A percentile compares a stretch with the other conserved stretches of the same genome.
Conservation (phyloP, 1,139 yeast species). For the Debaryomyces subglobosus region DNA sequence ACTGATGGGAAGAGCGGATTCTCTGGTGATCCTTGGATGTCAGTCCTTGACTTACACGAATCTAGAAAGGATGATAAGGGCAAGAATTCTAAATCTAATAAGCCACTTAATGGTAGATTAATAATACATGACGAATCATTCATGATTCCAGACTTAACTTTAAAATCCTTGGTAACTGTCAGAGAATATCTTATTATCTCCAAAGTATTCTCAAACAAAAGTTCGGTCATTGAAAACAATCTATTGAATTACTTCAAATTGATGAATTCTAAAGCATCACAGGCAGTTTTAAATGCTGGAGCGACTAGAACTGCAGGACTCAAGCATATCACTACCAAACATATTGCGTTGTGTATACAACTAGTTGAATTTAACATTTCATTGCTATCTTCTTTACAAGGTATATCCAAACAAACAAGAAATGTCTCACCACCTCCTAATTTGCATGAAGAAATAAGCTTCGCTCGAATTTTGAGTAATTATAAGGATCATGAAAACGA, state of each 20-base stretch:
- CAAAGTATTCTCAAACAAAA: slow-evolving; percentile 49
- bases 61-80: slow-evolving; percentile 12
- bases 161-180: slow-evolving; percentile 37
- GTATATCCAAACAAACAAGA: slow-evolving; percentile 17
- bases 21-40: slow-evolving; percentile 51
- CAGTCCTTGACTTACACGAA: slow-evolving; percentile 34
- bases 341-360: slow-evolving; percentile 71
- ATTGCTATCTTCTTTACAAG: slow-evolving; percentile 24
- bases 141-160: slow-evolving; percentile 47
- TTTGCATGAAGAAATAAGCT: slow-evolving; percentile 42
- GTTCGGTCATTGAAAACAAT: slow-evolving; percentile 39
- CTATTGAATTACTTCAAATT: slow-evolving; percentile 54
- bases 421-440: slow-evolving; percentile 9
- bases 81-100: slow-evolving; percentile 6
- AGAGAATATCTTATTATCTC: slow-evolving; percentile 54
- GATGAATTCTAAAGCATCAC: slow-evolving; percentile 58
- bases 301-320: slow-evolving; percentile 78
- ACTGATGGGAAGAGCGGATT: slow-evolving; percentile 26
- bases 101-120: slow-evolving; percentile 29
- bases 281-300: slow-evolving; percentile 74
- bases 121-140: slow-evolving; percentile 40
- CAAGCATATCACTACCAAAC: slow-evolving; percentile 75
- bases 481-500: slow-evolving; percentile 67
- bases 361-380: slow-evolving; percentile 46
- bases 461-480: slow-evolving; percentile 30